phyloP scores from a whole-genome alignment of 1,284 basidiomycete genomes.

The Papiliotrema flavescens region DNA sequence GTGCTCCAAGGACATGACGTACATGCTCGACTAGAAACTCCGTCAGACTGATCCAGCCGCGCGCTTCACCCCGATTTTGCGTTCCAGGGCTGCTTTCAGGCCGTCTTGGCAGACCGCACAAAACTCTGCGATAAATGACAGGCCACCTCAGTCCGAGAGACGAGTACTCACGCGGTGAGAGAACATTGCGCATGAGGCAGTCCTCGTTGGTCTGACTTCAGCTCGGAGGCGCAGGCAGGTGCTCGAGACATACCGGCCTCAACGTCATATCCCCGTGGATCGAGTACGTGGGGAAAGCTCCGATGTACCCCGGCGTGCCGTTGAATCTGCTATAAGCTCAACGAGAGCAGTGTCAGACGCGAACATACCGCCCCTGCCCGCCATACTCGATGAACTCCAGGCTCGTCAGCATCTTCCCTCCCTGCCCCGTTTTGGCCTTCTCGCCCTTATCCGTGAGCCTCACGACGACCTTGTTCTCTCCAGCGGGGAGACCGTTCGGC shows the following conservation, averaged over 20 bases:
- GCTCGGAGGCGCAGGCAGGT: slow-evolving; percentile 54
- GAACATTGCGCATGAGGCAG: slow-evolving; percentile 76
- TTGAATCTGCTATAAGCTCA: slow-evolving; percentile 57
- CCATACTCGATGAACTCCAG: slow-evolving; percentile 75
- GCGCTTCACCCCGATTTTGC: slow-evolving; percentile 13
- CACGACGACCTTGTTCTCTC: slow-evolving; percentile 60
- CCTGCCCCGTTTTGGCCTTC: slow-evolving; percentile 58
- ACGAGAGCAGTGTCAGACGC: neutral
- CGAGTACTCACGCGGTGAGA: slow-evolving; percentile 30
- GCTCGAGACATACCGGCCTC: slow-evolving; percentile 29
- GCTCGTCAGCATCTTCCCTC: slow-evolving; percentile 59
- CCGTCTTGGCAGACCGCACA: slow-evolving; percentile 71
- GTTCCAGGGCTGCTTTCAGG: slow-evolving; percentile 44
- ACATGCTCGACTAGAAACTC: too few species aligned
- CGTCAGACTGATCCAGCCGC: neutral
- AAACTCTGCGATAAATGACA: slow-evolving; percentile 54
- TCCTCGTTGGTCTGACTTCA: slow-evolving; percentile 63
- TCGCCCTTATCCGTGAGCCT: slow-evolving; percentile 55
- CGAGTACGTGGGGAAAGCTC: slow-evolving; percentile 67
- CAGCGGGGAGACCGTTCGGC: slow-evolving; percentile 33
- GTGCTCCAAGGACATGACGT: too few species aligned
- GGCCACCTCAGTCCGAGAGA: neutral
- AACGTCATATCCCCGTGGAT: slow-evolving; percentile 34
- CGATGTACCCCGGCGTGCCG: slow-evolving; percentile 58
- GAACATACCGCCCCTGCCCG: slow-evolving; percentile 57